Percentiles rank a stretch among this genome's conserved stretches.
Conservation (phyloP, 2,329 filamentous ascomycete species). For the Paecilomyces sp. region DNA sequence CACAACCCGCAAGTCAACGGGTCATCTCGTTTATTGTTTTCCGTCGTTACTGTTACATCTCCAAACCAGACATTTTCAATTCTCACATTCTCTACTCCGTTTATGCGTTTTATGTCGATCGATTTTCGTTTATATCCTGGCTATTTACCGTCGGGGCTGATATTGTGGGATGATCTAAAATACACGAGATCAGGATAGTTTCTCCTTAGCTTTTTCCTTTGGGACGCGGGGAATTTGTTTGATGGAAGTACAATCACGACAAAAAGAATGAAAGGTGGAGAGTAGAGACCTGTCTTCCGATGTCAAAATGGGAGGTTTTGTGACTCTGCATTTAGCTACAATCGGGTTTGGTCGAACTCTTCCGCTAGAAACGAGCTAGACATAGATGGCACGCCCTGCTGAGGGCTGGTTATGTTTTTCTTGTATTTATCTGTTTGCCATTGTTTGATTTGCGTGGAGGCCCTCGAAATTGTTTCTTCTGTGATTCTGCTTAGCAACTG, state of each 20-base stretch:
- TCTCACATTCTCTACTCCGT: neutral
- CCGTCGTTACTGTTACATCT: neutral
- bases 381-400: neutral
- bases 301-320: neutral
- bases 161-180: neutral
- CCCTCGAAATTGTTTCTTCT: neutral
- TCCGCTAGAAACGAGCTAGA: neutral
- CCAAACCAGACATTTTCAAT: neutral
- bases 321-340: neutral
- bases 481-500: neutral
- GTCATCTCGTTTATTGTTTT: constrained; percentile 2
- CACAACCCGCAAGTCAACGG: constrained; percentile 15
- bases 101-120: neutral
- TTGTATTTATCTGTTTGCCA: neutral
- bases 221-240: neutral
- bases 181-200: neutral
- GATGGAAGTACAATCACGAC: neutral
- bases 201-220: neutral
- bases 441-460: neutral
- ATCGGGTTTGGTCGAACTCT: neutral
- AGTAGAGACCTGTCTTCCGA: neutral
- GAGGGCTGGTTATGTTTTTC: neutral
- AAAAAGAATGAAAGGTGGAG: neutral
- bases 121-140: neutral
- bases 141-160: neutral